Evolutionary conservation across 768 basidiomycete species (phyloP), one percentile per base, ranked within the genome.

Genomic region (Hericium erinaceus): DNA sequence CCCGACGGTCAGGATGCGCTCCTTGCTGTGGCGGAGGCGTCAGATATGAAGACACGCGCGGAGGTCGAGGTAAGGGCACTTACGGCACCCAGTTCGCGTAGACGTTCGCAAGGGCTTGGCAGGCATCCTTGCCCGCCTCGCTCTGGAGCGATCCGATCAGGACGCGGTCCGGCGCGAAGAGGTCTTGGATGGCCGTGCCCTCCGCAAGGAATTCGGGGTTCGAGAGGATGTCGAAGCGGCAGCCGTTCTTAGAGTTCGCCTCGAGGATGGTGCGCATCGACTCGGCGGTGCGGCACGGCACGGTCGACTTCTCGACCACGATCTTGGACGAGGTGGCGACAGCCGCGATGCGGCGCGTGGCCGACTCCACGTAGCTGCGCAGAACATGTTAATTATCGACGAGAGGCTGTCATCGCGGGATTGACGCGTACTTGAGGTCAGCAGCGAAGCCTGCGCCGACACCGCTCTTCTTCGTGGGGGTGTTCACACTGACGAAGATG

Each of bases 121-220:
- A 93, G 2, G 97, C 97, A 55, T 75, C 78, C 61, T 80, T 81
- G 65, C 95, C 97, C 69, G 93, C 91, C 8, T 78, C 77, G 1
- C 92, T 92, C 67, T 95, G 86, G 10, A 99, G 85, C 37, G 94
- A 97, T 20, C 97, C 97, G 69, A 99, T 97, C 58, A 99, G 83
- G 60, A 99, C 95, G 60, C 97, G 88, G 74, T 99, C 97, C 16
- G 97, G 97, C 16, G 67, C 72, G 71, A 91, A 82, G 28, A 99
- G 84, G 71, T 99, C 97, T 51, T 58, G 65, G 68, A 99, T 95
- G 56, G 97, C 97, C 39, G 97, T 98, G 62, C 97, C 97, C 74
- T 99, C 97, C 7, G 97, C 97, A 50, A 99, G 80, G 79, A 99
- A 99, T 71, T 99, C 97, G 57, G 97, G 97, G 77, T 99, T 99